Evolutionary conservation across 108 stramenopile genomes (phyloP).

Genomic region (Cyclotella choctawhatcheeana): DNA sequence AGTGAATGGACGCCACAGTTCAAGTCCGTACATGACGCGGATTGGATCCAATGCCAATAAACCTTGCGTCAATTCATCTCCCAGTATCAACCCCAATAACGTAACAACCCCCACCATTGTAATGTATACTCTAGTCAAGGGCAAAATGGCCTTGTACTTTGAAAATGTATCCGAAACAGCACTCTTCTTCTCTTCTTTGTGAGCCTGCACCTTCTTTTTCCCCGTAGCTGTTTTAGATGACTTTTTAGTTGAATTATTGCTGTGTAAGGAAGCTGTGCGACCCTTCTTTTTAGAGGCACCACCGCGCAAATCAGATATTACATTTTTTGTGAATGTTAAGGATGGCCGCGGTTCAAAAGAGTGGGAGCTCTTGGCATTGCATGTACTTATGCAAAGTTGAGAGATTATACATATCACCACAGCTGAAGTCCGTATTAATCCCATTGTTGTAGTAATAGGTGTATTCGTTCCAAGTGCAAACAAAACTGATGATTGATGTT

Average conservation of each 20-base stretch:
- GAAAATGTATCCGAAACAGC: constrained; percentile 55
- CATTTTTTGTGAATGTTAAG: constrained; percentile 14
- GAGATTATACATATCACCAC: background rate
- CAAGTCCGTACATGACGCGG: constrained; percentile 75
- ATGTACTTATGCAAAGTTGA: no score
- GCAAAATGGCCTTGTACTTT: constrained; percentile 80
- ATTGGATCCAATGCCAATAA: constrained; percentile 84
- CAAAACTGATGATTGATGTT: background rate
- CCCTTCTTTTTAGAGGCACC: constrained; percentile 46
- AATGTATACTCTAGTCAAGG: constrained; percentile 85
- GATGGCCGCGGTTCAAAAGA: background rate
- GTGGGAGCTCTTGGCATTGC: background rate
- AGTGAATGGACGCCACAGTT: constrained; percentile 87
- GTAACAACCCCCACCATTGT: constrained; percentile 72
- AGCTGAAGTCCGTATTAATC: constrained; percentile 7
- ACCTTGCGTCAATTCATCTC: constrained; percentile 85
- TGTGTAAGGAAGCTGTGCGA: constrained; percentile 39
- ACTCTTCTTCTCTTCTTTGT: constrained; percentile 56
- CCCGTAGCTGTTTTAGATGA: constrained; percentile 54
- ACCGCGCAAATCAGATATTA: constrained; percentile 34
- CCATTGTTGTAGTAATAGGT: constrained; percentile 1
- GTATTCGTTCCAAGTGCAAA: background rate
- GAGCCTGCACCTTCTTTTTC: constrained; percentile 55
- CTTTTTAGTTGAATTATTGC: constrained; percentile 27
- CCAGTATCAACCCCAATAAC: constrained; percentile 72